Conservation (phyloP, 2,329 filamentous ascomycete genomes). For the Colletotrichum godetiae region DNA sequence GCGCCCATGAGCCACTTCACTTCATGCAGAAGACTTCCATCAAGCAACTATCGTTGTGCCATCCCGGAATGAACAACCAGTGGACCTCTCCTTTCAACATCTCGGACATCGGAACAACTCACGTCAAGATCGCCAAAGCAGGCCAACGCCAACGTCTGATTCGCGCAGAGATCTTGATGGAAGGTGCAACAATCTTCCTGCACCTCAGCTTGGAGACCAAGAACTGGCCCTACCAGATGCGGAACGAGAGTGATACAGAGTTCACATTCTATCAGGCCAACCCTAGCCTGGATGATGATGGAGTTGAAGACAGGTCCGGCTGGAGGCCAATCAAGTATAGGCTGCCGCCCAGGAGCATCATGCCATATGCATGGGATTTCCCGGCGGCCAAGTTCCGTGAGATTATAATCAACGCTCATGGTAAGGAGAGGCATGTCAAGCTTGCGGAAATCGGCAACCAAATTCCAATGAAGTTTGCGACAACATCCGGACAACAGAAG, state of each 20-base stretch:
- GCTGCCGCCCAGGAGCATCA: conserved; percentile 92
- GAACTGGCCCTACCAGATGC: conserved; percentile 98
- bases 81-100: conserved; percentile 99
- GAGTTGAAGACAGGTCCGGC: conserved; percentile 82
- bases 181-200: conserved; percentile 92
- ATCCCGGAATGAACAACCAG: conserved; percentile 93
- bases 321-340: conserved; percentile 95
- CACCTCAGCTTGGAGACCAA: conserved; percentile 91
- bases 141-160: conserved; percentile 91
- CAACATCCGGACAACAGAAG: conserved; percentile 76
- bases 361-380: conserved; percentile 99
- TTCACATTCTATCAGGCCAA: conserved; percentile 97
- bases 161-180: conserved; percentile 89
- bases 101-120: conserved; percentile 89
- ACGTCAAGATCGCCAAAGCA: conserved; percentile 92
- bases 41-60: conserved; percentile 93
- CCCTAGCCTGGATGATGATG: conserved; percentile 92
- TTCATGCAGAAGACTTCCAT: conserved; percentile 85
- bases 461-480: conserved; percentile 89
- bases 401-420: conserved; percentile 82
- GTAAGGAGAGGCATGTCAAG: conserved; percentile 90
- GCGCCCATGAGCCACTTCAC: conserved; percentile 86
- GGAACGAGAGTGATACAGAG: conserved; percentile 96
- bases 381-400: conserved; percentile 97
- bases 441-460: conserved; percentile 96